Conservation (phyloP, 2,329 filamentous ascomycete species). For the Monosporascus sp. region DNA sequence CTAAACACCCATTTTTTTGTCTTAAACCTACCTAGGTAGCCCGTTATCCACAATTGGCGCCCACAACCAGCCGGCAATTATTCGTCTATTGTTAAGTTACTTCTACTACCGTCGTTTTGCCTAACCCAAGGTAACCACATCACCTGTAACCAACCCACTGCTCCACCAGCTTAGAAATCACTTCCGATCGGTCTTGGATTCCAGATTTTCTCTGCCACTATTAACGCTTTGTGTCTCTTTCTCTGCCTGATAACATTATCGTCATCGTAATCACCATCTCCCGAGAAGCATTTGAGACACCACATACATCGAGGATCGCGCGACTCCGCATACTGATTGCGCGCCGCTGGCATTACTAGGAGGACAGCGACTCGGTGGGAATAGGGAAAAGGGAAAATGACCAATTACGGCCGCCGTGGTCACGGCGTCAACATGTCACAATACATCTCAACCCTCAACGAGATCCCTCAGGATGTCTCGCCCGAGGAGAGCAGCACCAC, state of each 20-base stretch:
- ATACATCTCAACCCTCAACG: slow-evolving; percentile 83
- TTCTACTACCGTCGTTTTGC: background rate
- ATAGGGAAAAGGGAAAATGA: slow-evolving; percentile 13
- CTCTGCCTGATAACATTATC: background rate
- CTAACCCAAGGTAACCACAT: too few relatives aligned
- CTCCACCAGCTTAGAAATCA: background rate
- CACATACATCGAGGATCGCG: background rate
- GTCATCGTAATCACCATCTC: background rate
- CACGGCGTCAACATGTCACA: slow-evolving; percentile 73
- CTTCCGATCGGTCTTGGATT: background rate
- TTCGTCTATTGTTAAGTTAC: background rate
- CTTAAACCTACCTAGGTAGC: background rate
- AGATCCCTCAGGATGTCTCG: slow-evolving; percentile 56
- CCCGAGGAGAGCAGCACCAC: slow-evolving; percentile 52
- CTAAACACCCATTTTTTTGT: background rate
- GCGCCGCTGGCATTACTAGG: background rate
- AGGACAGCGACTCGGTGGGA: background rate
- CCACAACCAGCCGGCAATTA: background rate
- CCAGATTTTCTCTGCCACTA: background rate
- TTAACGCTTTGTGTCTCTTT: background rate
- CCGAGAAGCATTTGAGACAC: background rate
- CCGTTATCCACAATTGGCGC: background rate
- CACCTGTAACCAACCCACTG: background rate
- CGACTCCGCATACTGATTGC: background rate
- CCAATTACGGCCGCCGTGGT: slow-evolving; percentile 63